These are phyloP conservation scores for Populus trichocarpa DNA, from an alignment of 441 rosid species.

Conservation along the genomic window DNA sequence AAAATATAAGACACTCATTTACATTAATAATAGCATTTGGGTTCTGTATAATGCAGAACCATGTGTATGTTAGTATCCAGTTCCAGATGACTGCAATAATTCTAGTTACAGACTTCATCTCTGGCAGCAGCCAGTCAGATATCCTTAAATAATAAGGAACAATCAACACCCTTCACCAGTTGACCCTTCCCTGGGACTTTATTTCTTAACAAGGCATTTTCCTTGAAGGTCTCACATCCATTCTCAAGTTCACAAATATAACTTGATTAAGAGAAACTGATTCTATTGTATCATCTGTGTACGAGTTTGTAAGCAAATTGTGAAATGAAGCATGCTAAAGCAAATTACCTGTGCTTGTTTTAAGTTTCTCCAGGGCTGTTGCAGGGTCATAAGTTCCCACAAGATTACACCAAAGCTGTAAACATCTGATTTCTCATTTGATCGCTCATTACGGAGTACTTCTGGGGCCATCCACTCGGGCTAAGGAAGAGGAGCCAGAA, in stretches of 20 bases:
- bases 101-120: neutral
- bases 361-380: slow-evolving; percentile 81
- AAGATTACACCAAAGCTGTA: slow-evolving; percentile 95
- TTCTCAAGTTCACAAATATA: neutral
- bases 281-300: neutral
- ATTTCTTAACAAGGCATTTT: too few species aligned
- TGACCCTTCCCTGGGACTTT: neutral
- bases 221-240: neutral
- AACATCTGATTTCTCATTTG: slow-evolving; percentile 88
- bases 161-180: neutral
- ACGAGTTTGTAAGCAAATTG: neutral
- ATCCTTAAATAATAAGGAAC: neutral
- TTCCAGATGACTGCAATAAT: neutral
- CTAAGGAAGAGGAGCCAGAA: slow-evolving; percentile 38
- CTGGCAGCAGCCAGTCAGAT: neutral
- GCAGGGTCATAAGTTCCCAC: slow-evolving; percentile 94
- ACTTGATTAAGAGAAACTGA: neutral
- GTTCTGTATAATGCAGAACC: neutral
- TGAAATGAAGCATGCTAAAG: neutral
- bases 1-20: neutral
- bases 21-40: neutral
- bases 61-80: neutral
- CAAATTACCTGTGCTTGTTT: slow-evolving; percentile 78
- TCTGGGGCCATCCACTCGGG: slow-evolving; percentile 99
- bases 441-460: slow-evolving; percentile 83